Conservation (phyloP, 345 rosid genomes). For the Gossypium raimondii region DNA sequence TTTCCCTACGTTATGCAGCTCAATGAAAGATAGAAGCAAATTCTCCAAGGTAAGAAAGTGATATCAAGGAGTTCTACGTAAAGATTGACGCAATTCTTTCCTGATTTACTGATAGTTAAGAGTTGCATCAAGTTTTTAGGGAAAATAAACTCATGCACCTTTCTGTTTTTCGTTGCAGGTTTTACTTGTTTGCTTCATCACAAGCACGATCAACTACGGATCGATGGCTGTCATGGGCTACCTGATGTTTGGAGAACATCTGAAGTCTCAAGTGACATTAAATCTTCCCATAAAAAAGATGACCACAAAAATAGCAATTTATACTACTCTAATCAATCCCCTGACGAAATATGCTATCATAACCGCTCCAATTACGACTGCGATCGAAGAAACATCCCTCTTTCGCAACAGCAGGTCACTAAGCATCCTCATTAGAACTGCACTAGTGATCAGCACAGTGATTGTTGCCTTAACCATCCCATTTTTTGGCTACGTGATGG, state of each 20-base stretch:
- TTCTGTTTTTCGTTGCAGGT: constrained; percentile 35
- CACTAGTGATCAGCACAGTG: constrained; percentile 44
- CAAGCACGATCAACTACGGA: constrained; percentile 48
- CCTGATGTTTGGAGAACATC: constrained; percentile 53
- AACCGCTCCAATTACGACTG: constrained; percentile 45
- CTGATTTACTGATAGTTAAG: neutral
- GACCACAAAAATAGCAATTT: constrained; percentile 49
- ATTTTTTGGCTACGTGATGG: constrained; percentile 63
- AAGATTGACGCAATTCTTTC: neutral
- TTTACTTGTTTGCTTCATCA: constrained; percentile 42
- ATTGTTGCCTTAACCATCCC: constrained; percentile 56
- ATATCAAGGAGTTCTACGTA: neutral
- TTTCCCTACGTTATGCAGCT: constrained; percentile 61
- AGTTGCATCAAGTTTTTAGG: neutral
- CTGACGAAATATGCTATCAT: constrained; percentile 54
- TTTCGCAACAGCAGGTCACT: constrained; percentile 29
- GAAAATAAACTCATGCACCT: neutral
- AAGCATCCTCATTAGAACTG: constrained; percentile 42
- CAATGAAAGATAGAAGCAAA: constrained; percentile 63
- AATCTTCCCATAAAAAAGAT: constrained; percentile 51
- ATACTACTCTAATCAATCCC: constrained; percentile 54
- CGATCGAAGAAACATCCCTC: constrained; percentile 41
- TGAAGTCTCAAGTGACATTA: constrained; percentile 62
- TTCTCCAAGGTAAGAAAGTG: constrained; percentile 45
- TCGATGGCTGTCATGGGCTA: constrained; percentile 60